Percentiles rank a stretch among this genome's conserved stretches.
phyloP scores from a whole-genome alignment of 2,329 filamentous ascomycete species.

The Apiospora aurea region DNA sequence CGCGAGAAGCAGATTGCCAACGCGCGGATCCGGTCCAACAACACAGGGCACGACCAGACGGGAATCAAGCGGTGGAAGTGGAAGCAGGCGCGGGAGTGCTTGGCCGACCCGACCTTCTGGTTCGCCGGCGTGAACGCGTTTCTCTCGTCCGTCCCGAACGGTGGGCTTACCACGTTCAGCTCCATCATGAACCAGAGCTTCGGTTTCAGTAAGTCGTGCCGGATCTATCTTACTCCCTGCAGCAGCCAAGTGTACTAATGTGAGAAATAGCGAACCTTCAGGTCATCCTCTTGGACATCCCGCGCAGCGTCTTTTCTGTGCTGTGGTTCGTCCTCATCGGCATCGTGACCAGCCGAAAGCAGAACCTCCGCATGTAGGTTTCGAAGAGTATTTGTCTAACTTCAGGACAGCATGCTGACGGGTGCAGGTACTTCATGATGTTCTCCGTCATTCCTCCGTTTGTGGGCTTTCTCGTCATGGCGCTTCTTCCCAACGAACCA shows the following conservation, averaged over 20 bases:
- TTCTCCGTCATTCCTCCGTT: slow-evolving; percentile 45
- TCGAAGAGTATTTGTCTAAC: no score
- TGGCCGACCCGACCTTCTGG: slow-evolving; percentile 46
- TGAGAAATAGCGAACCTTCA: slow-evolving; percentile 41
- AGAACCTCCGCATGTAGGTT: slow-evolving; percentile 44
- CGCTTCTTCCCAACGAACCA: slow-evolving; percentile 43
- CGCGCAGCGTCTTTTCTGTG: slow-evolving; percentile 42
- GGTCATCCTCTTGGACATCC: slow-evolving; percentile 47
- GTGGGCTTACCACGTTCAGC: slow-evolving; percentile 44
- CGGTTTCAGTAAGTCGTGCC: slow-evolving; percentile 42
- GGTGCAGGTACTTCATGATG: slow-evolving; percentile 46
- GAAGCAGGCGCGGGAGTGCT: slow-evolving; percentile 46
- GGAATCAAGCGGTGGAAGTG: slow-evolving; percentile 47
- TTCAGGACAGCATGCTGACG: neutral
- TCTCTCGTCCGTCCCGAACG: slow-evolving; percentile 45
- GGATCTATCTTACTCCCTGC: neutral
- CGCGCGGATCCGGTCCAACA: slow-evolving; percentile 45
- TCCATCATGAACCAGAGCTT: slow-evolving; percentile 45
- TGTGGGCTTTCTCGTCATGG: slow-evolving; percentile 46
- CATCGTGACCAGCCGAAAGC: slow-evolving; percentile 41
- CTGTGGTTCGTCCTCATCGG: slow-evolving; percentile 46
- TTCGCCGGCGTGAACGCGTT: slow-evolving; percentile 48
- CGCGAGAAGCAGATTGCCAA: slow-evolving; percentile 47
- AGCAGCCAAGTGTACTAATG: slow-evolving; percentile 10
- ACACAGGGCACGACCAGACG: slow-evolving; percentile 47